Base-by-base conservation (phyloP, 768 basidiomycete genomes). In the Pholiota microspora region DNA sequence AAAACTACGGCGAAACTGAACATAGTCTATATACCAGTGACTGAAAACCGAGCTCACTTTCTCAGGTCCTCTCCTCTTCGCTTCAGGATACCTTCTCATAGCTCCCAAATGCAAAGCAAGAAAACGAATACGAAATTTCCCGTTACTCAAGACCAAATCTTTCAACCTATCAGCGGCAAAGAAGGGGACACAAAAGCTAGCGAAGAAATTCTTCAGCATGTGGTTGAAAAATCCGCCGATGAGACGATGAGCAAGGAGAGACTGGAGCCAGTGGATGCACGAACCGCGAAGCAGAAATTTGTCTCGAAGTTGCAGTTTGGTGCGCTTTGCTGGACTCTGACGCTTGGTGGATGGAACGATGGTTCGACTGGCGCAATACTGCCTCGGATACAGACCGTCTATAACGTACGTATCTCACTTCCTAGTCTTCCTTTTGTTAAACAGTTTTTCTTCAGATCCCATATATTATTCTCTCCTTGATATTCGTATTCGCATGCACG, bases 311-410 rank as follows among this genome's bases (percentile, higher is more conserved):
- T 42, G 24, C 85, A 88, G 56, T 80, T 85, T 54, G 59, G 69
- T 15, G 66, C 83, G 0, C 68, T 84, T 31, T 88, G 84, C 59
- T 82, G 74, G 70, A 70, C 74, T 9, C 49, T 86, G 45, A 84
- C 85, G 55, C 68, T 89, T 3, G 77, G 77, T 13, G 91, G 91
- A 13, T 92, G 89, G 89, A 89, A 86, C 62, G 90, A 91, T 66
- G 85, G 84, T 10, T 78, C 84, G 0, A 81, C 82, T 12, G 91
- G 91, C 1, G 89, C 91, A 1, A 68, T 94, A 16, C 68, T 93
- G 4, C 90, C 88, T 1, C 76, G 83, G 9, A 84, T 93, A 45
- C 89, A 88, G 65, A 66, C 68, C 6, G 77, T 62, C 72, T 90
- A 74, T 62, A 58, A 55, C 69, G 80, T 64, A 81, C 80, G 63